Evolutionary conservation across 352 stramenopile genomes (phyloP), one percentile per base, ranked within the genome.

Genomic region (Pythium monospermum): DNA sequence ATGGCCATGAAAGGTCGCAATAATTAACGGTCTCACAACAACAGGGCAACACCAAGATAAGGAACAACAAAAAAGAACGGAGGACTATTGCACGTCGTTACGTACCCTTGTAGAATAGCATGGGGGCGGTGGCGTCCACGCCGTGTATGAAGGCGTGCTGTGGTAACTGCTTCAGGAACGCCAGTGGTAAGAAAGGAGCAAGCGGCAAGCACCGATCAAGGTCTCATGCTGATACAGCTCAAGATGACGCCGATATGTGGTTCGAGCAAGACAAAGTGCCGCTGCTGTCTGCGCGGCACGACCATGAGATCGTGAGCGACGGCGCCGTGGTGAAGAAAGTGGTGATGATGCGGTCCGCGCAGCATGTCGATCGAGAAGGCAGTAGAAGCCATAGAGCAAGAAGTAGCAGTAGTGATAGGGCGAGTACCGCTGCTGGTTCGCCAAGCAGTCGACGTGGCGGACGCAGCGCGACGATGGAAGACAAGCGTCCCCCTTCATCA

Each of bases 191-290:
- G 25, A 47, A 26, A 2, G 31, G 23, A 31, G 31, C 10, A 3
- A 37, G 16, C 12, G 16, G 15, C 8, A 56, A 50, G 21, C 16
- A 21, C 25, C 5, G 42, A 3, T 15, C 18, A 12, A 31, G 22
- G 5, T 42, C 42, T 0, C 8, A 13, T 35, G 18, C 46, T n/a
- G 35, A 45, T 8, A 55, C 46, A 2, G 21, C 39, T 1, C 23
- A n/a, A n/a, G 62, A 70, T 19, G 64, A 71, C 2, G 54, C 66
- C 4, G 64, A 73, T 27, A 44, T 49, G 6, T 91, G 73, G 76
- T 80, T 88, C 36, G 72, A 87, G 32, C 71, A 87, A 18, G 69
- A 83, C 53, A 84, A 68, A 1, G 57, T 81, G 27, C 73, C 80
- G 12, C 68, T 91, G 11, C 51, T 91, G 10, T 71, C 71, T 10